Percentiles rank a stretch among this genome's conserved stretches.
These are phyloP conservation scores for Persicaria tinctoria DNA, from an alignment of 148 eudicot species.

Conservation along the genomic window DNA sequence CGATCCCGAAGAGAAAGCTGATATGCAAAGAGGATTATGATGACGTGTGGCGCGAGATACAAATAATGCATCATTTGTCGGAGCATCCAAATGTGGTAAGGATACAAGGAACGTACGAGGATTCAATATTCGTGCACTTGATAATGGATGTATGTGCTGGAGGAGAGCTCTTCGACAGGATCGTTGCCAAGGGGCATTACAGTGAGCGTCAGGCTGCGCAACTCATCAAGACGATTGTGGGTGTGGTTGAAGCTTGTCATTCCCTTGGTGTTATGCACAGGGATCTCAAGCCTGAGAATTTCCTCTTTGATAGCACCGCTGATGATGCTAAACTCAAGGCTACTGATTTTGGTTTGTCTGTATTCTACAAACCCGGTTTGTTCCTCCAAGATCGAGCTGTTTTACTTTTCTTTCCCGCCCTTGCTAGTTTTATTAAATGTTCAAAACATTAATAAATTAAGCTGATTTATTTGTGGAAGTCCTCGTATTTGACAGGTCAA, in stretches of 20 bases:
- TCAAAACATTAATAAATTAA: background rate
- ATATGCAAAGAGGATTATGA: conserved; percentile 56
- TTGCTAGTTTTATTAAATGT: background rate
- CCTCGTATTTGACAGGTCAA: conserved; percentile 36
- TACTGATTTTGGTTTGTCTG: conserved; percentile 41
- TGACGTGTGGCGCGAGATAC: conserved; percentile 73
- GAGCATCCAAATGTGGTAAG: conserved; percentile 54
- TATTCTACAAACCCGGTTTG: conserved; percentile 51
- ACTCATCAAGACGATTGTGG: conserved; percentile 56
- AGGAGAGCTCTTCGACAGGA: conserved; percentile 64
- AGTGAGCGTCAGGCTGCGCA: conserved; percentile 48
- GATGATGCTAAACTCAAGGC: conserved; percentile 68
- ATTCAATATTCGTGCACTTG: conserved; percentile 56
- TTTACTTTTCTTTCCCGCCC: conserved; percentile 1
- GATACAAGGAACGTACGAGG: conserved; percentile 58
- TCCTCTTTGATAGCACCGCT: conserved; percentile 43
- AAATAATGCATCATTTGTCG: conserved; percentile 66
- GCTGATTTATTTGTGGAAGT: background rate
- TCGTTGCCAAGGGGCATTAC: conserved; percentile 63
- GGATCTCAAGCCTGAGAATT: conserved; percentile 58
- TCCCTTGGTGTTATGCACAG: conserved; percentile 47
- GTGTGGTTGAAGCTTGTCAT: conserved; percentile 68
- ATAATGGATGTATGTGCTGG: conserved; percentile 72
- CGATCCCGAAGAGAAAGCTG: conserved; percentile 58
- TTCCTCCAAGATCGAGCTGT: background rate